Base-by-base conservation (phyloP, 2,329 filamentous ascomycete genomes). In the Corniculantispora saksenae region DNA sequence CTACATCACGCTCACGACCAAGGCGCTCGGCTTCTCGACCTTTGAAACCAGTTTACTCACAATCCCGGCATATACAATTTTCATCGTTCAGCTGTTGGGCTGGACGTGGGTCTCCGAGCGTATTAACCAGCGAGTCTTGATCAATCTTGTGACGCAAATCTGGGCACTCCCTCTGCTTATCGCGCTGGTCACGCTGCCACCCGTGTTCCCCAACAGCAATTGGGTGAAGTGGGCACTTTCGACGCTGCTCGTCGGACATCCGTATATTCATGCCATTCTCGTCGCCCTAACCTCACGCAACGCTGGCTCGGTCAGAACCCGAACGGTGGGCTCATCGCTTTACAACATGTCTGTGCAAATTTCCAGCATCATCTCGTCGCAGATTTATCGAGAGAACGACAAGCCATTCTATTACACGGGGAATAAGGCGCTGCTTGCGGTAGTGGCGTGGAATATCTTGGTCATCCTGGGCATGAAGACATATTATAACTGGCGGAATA, bases 31-130 rank as follows among this genome's bases (percentile, higher is more conserved):
- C 17, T 89, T 88, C 75, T 76, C 75, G 57, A 86, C 85, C 1
- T 85, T 90, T 71, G 76, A 86, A 38, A 84, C 83, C 32, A 91
- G 89, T 68, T 78, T 91, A 66, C 80, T 91, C 25, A 86, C 86
- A 1, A 88, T 89, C 17, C 86, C 86, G 0, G 82, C 84, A 0
- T 84, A 83, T 19, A 79, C 32, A 10, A 32, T 32, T 32, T 32
- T 32, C 32, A 32, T 32, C 32, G 32, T 32, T 32, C 32, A 32
- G 10, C 10, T 32, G 32, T 10, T 32, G 32, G 6, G 5, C 32
- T 32, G 32, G 32, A 32, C 32, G 6, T 32, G 32, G 32, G 10
- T 32, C 32, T 32, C 32, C 10, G 32, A 32, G 32, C 32, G 32
- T 10, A 32, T 32, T 10, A 32, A 32, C 32, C 32, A 32, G 32